Conservation (phyloP, 768 basidiomycete genomes). For the Lactifluus volemus region DNA sequence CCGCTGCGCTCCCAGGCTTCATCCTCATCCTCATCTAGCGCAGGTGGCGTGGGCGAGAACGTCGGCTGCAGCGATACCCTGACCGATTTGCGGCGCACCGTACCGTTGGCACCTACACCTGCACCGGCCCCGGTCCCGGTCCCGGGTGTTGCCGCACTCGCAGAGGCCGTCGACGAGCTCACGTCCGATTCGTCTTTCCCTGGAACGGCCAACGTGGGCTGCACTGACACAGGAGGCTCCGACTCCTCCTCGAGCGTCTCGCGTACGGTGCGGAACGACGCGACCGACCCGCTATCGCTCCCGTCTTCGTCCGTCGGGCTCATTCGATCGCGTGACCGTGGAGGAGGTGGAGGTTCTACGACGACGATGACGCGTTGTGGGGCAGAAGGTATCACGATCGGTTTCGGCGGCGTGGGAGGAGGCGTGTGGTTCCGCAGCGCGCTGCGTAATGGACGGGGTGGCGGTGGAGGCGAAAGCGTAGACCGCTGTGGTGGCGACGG, state of each 20-base stretch:
- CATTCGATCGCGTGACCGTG: not conserved
- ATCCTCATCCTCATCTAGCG: conserved; percentile 40
- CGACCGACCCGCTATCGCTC: conserved; percentile 42
- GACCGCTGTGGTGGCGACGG: not conserved
- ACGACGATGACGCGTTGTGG: conserved; percentile 7
- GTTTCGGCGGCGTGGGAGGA: conserved; percentile 11
- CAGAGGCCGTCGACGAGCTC: conserved; percentile 22
- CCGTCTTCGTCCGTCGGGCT: conserved; percentile 5
- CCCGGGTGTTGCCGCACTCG: not conserved
- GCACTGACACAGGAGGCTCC: not conserved
- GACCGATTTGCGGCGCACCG: conserved; percentile 54
- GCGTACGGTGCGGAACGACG: conserved; percentile 58
- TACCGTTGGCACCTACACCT: not conserved
- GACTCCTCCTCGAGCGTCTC: conserved; percentile 39
- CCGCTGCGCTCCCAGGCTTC: conserved; percentile 11
- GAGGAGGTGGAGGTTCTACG: not conserved
- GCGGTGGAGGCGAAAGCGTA: not conserved
- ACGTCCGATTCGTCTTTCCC: conserved; percentile 25
- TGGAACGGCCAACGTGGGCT: conserved; percentile 11
- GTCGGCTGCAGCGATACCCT: conserved; percentile 70
- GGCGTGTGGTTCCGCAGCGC: conserved; percentile 41
- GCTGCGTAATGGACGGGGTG: conserved; percentile 43
- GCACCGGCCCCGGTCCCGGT: not conserved
- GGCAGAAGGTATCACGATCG: conserved; percentile 7
- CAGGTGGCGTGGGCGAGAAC: conserved; percentile 64